A percentile compares a stretch with the other conserved stretches of the same genome.
phyloP scores from a whole-genome alignment of 805 yeast species.

The Candida andamanensis region DNA sequence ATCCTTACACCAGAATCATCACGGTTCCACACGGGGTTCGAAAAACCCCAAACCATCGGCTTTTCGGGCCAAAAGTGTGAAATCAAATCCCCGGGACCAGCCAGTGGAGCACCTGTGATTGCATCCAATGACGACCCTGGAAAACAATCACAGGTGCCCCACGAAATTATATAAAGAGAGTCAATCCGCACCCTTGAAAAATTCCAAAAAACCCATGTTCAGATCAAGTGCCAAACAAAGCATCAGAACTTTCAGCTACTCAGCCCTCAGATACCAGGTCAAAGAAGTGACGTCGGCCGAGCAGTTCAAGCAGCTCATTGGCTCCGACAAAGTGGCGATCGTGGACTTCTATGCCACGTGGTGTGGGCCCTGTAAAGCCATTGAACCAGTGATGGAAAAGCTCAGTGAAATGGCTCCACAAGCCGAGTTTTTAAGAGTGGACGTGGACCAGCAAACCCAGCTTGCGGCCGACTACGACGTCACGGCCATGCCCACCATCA shows the following conservation, averaged over 20 bases:
- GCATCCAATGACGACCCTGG: too few species aligned
- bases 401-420: conserved; percentile 35
- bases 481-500: conserved; percentile 73
- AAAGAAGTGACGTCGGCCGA: conserved; percentile 23
- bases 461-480: conserved; percentile 58
- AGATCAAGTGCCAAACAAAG: neutral
- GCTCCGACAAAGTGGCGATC: conserved; percentile 24
- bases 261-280: conserved; percentile 13
- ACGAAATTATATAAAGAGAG: too few species aligned
- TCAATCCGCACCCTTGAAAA: too few species aligned
- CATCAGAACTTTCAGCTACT: neutral
- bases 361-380: conserved; percentile 43
- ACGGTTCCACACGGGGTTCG: too few species aligned
- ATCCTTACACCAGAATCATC: too few species aligned
- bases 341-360: conserved; percentile 41
- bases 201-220: too few species aligned
- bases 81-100: too few species aligned
- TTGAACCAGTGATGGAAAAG: conserved; percentile 33
- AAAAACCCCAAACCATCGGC: too few species aligned
- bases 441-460: conserved; percentile 60
- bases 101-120: too few species aligned
- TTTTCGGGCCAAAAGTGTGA: too few species aligned
- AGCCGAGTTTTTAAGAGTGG: conserved; percentile 63
- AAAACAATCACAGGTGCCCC: too few species aligned
- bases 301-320: conserved; percentile 22